phyloP scores from a whole-genome alignment of 1,284 basidiomycete species.

The Trichosporon inkin region DNA sequence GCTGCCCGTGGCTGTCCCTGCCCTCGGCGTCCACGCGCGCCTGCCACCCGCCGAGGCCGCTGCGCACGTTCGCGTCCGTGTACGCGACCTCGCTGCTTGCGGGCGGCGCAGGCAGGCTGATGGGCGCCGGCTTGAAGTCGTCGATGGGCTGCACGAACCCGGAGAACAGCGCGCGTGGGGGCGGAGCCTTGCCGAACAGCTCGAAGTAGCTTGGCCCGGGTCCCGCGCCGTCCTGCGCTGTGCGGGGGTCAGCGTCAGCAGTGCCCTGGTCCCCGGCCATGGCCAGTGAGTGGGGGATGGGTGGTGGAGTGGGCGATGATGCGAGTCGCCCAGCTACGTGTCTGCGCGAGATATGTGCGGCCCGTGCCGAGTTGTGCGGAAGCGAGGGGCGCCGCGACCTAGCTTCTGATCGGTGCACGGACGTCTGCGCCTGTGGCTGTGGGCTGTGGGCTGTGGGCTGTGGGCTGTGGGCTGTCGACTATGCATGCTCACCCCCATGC shows the following conservation, averaged over 20 bases:
- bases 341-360: not conserved
- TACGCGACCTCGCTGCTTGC: not conserved
- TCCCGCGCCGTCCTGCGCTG: no score
- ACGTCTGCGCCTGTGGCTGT: not conserved
- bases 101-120: slow-evolving; percentile 7
- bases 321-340: not conserved
- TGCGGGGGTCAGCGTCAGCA: no score
- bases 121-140: slow-evolving; percentile 5
- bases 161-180: not conserved
- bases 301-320: not conserved
- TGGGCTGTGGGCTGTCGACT: not conserved
- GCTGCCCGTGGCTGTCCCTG: slow-evolving; percentile 12
- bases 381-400: not conserved
- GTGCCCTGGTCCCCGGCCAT: not conserved
- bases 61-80: slow-evolving; percentile 2
- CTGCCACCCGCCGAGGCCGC: slow-evolving; percentile 12
- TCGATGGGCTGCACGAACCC: slow-evolving; percentile 1
- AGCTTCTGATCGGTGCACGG: not conserved
- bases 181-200: no score
- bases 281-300: not conserved
- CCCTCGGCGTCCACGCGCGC: not conserved
- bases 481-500: not conserved
- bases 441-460: not conserved
- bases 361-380: not conserved
- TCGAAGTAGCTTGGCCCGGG: no score